Conservation (phyloP, 2,329 filamentous ascomycete species). For the Beauveria sp. region DNA sequence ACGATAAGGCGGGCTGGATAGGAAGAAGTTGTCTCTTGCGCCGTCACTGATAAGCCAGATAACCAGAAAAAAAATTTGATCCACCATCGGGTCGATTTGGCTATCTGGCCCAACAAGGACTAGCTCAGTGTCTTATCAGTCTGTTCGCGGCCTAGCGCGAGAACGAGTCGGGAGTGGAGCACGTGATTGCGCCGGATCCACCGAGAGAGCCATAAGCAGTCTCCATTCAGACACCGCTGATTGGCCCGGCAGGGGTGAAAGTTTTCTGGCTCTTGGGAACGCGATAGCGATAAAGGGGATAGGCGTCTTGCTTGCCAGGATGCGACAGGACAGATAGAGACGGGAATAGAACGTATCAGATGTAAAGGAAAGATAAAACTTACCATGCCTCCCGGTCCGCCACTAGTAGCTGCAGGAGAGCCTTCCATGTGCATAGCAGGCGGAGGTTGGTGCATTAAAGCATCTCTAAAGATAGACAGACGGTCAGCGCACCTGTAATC, state of each 20-base stretch:
- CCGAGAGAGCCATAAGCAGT: neutral
- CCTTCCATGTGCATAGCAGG: constrained; percentile 9
- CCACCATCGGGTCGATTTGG: constrained; percentile 1
- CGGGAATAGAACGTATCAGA: constrained; percentile 8
- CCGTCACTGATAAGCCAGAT: constrained; percentile 29
- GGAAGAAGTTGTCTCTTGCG: constrained; percentile 25
- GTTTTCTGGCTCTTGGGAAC: neutral
- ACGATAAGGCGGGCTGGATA: constrained; percentile 31
- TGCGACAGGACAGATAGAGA: constrained; percentile 8
- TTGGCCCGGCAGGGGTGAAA: constrained; percentile 3
- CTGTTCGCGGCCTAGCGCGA: constrained; percentile 2
- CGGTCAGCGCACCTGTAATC: constrained; percentile 10
- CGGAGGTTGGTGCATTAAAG: constrained; percentile 12
- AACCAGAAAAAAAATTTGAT: constrained; percentile 13
- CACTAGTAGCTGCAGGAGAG: constrained; percentile 33
- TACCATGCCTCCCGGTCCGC: constrained; percentile 33
- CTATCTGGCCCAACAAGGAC: constrained; percentile 8
- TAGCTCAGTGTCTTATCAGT: neutral
- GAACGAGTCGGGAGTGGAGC: constrained; percentile 16
- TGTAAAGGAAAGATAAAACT: constrained; percentile 18
- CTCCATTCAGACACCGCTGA: constrained; percentile 8
- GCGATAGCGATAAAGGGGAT: constrained; percentile 13
- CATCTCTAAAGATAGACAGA: constrained; percentile 8
- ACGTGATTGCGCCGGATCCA: constrained; percentile 22
- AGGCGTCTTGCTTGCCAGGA: neutral